These are phyloP conservation scores for Myriosclerotinia scirpicola DNA, from an alignment of 2,329 filamentous ascomycete genomes.

Conservation along the genomic window DNA sequence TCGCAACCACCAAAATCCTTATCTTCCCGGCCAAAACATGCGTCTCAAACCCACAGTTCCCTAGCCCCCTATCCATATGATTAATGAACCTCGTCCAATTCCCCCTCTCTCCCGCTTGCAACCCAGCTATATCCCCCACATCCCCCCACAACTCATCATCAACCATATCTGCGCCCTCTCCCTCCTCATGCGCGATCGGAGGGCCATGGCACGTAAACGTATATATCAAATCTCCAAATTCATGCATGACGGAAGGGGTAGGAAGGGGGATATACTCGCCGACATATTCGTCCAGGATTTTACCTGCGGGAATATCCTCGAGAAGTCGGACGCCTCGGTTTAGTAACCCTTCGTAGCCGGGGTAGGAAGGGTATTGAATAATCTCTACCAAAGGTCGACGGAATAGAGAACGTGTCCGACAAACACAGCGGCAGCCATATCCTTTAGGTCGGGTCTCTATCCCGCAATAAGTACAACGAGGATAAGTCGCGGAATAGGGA, in stretches of 20 bases:
- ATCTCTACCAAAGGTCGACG: not conserved
- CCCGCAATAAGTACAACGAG: too few species aligned
- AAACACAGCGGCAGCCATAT: not conserved
- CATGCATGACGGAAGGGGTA: not conserved
- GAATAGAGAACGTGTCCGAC: not conserved
- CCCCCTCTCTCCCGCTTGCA: not conserved
- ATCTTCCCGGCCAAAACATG: not conserved
- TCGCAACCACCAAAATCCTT: not conserved
- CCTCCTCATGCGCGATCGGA: not conserved
- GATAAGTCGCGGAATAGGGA: not conserved
- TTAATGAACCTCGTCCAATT: not conserved
- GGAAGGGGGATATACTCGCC: not conserved
- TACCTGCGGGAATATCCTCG: not conserved
- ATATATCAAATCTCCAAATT: not conserved
- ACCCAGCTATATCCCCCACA: not conserved
- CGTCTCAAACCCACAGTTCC: not conserved
- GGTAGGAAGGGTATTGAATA: not conserved
- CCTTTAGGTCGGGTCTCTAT: not conserved
- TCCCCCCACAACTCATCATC: not conserved
- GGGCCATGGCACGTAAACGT: not conserved
- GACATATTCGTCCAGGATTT: not conserved
- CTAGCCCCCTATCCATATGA: not conserved
- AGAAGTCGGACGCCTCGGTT: not conserved
- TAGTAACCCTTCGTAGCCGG: fast-evolving
- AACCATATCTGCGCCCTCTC: not conserved